phyloP scores from a whole-genome alignment of 805 yeast species.

The Saccharomycopsis sp. region DNA sequence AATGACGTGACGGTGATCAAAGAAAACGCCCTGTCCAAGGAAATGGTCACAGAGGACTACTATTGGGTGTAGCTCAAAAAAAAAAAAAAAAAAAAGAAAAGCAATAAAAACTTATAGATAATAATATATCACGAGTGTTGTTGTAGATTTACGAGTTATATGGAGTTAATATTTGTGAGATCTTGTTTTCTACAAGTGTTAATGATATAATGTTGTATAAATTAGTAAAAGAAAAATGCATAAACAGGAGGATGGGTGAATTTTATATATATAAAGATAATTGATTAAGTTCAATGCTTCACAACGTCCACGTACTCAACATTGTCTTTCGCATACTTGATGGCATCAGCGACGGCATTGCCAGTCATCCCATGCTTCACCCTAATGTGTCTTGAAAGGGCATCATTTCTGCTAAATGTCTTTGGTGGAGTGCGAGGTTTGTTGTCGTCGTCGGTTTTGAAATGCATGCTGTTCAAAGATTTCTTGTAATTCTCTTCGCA shows the following conservation, averaged over 20 bases:
- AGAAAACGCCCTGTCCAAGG: slow-evolving; percentile 4
- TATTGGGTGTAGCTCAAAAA: slow-evolving; percentile 9
- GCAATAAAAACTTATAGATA: not conserved
- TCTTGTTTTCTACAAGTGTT: not conserved
- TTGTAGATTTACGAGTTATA: no score
- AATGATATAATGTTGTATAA: not conserved
- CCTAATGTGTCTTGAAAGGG: slow-evolving; percentile 85
- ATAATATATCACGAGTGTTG: no score
- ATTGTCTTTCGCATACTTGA: slow-evolving; percentile 67
- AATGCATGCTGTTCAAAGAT: slow-evolving; percentile 28
- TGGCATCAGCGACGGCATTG: slow-evolving; percentile 57
- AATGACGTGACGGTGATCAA: slow-evolving; percentile 4
- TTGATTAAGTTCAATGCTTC: no score
- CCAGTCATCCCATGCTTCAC: slow-evolving; percentile 76
- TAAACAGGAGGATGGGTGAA: not conserved
- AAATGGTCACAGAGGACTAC: slow-evolving; percentile 8
- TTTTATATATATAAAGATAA: no score
- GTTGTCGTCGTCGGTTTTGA: slow-evolving; percentile 3
- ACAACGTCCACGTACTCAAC: slow-evolving; percentile 47
- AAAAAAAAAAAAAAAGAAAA: not conserved
- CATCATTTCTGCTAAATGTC: slow-evolving; percentile 90
- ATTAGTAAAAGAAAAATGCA: not conserved
- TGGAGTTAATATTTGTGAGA: no score
- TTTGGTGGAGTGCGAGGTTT: slow-evolving; percentile 33
- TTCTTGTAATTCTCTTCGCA: slow-evolving; percentile 54